Conservation (phyloP, 2,329 filamentous ascomycete genomes). For the Xylogone sp. region DNA sequence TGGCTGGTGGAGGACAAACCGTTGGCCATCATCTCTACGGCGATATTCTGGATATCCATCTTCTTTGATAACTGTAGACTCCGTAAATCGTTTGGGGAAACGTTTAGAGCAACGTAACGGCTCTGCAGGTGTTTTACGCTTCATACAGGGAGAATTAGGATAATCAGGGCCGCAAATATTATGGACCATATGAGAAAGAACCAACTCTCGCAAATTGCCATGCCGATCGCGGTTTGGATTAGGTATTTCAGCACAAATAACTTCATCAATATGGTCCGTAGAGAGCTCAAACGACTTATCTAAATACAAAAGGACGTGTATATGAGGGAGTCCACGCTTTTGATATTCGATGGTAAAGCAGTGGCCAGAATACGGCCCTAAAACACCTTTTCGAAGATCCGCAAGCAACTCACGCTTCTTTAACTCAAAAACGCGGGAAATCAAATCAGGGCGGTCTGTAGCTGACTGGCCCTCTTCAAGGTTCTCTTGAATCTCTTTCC, state of each 20-base stretch:
- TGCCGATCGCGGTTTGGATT: not conserved
- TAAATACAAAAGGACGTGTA: not conserved
- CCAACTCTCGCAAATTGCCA: not conserved
- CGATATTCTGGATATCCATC: not conserved
- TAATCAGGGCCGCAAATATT: not conserved
- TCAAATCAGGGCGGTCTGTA: slow-evolving; percentile 2
- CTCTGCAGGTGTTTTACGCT: not conserved
- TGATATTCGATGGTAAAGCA: slow-evolving; percentile 8
- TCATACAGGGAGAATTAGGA: not conserved
- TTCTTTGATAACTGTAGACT: not conserved
- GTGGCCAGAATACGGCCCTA: slow-evolving; percentile 1
- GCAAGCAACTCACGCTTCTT: slow-evolving; percentile 2
- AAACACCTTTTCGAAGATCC: not conserved
- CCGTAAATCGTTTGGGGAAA: not conserved
- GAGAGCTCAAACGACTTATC: not conserved
- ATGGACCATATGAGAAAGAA: not conserved
- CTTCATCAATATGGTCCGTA: not conserved
- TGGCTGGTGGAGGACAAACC: not conserved
- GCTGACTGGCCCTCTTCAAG: not conserved
- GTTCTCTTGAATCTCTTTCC: slow-evolving; percentile 1
- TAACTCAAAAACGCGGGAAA: slow-evolving; percentile 1
- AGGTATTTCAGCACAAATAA: slow-evolving; percentile 2
- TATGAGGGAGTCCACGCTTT: slow-evolving; percentile 5
- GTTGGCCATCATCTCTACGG: not conserved
- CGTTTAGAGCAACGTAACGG: not conserved